Evolutionary conservation across 371 early-diverging fungal genomes (phyloP).

Genomic region (Circinella umbellata): DNA sequence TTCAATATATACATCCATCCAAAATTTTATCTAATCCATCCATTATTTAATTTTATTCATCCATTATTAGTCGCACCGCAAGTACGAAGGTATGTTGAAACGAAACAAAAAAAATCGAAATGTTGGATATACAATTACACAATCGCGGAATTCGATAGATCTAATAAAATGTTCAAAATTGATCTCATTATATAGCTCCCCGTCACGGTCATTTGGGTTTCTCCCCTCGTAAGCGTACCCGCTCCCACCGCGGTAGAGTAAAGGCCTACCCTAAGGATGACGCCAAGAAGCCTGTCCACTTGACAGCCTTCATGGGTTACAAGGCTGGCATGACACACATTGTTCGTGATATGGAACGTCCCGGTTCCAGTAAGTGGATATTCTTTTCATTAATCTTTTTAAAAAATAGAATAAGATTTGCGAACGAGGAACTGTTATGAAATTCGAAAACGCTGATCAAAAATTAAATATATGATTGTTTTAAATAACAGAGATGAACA

Average conservation of each 20-base stretch:
- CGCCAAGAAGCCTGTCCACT: slow-evolving; percentile 93
- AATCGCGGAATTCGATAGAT: too few species aligned
- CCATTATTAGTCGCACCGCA: slow-evolving; percentile 25
- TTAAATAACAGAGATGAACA: slow-evolving; percentile 85
- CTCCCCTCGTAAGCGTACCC: slow-evolving; percentile 98
- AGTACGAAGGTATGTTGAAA: slow-evolving; percentile 27
- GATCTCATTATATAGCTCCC: slow-evolving; percentile 85
- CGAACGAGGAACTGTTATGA: neutral
- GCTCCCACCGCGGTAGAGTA: slow-evolving; percentile 93
- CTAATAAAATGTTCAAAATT: neutral
- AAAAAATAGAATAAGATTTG: neutral
- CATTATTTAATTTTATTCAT: slow-evolving; percentile 4
- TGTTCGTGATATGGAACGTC: slow-evolving; percentile 98
- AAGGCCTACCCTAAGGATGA: slow-evolving; percentile 99
- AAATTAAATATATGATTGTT: too few species aligned
- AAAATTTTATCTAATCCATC: slow-evolving; percentile 15
- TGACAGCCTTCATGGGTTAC: slow-evolving; percentile 99
- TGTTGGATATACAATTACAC: neutral
- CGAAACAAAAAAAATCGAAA: slow-evolving; percentile 1
- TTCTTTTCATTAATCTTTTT: too few species aligned
- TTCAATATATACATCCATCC: slow-evolving; percentile 19
- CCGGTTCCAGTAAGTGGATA: slow-evolving; percentile 87
- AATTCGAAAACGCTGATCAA: too few species aligned
- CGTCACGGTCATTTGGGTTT: slow-evolving; percentile 99
- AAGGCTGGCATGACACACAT: slow-evolving; percentile 99